Base-by-base conservation (phyloP, 495 filamentous ascomycete species). In the Mycothermus thermophilus region DNA sequence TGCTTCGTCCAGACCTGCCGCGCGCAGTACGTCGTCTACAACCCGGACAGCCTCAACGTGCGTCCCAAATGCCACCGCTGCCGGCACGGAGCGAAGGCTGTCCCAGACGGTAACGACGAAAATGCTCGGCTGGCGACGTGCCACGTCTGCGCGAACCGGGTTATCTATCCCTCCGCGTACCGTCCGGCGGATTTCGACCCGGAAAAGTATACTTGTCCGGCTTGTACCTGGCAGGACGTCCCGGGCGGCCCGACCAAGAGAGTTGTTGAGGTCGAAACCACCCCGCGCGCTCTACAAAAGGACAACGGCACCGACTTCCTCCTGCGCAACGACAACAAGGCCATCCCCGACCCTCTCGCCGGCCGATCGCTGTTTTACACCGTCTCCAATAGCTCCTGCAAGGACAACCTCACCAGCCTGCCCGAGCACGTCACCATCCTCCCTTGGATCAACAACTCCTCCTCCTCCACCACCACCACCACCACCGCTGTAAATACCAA, bases 41-140 rank as follows among this genome's bases (percentile, higher is more conserved):
- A 54, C 33, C 29, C 43, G 1, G 48, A 59, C 9, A 38, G 37
- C 10, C 45, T 65, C 23, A 52, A 51, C 8, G 56, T 61, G 11
- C 53, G 55, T 4, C 41, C 64, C 11, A 66, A 69, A 38, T 66
- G 64, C 39, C 45, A 60, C 40, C 66, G 61, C 43, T 69, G 62
- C 41, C 55, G n/a, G 63, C 10, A 33, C 22, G 7, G 31, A 42
- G 12, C 5, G 20, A 9, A 8, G 4, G 9, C n/a, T 36, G 12
- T 20, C 35, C 10, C 3, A 19, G 4, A 12, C 21, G 11, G 23
- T 37, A 21, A 46, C 43, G 15, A 28, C 12, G n/a, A n/a, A n/a
- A n/a, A n/a, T 8, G 50, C 50, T 1, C 57, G 54, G 1, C 41
- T 35, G 15, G 47, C 66, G 3, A 52, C 59, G 21, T 69, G 63